Conservation (phyloP, 768 basidiomycete genomes). For the Hortiboletus flavorubellus region DNA sequence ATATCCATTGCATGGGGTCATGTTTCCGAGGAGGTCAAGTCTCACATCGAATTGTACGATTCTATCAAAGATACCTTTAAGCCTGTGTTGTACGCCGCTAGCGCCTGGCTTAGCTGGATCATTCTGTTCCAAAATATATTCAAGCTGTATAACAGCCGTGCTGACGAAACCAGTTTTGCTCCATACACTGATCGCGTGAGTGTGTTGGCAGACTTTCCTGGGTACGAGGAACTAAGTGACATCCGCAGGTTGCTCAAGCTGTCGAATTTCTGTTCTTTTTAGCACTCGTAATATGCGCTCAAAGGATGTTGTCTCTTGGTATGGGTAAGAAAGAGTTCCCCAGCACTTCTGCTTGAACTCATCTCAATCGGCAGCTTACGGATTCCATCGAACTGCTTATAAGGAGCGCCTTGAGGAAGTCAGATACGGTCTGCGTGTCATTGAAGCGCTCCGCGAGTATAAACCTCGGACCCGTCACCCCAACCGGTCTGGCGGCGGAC, state of each 20-base stretch:
- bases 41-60: constrained; percentile 63
- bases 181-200: constrained; percentile 57
- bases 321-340: constrained; percentile 37
- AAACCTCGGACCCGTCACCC: constrained; percentile 40
- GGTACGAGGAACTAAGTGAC: background rate
- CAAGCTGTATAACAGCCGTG: constrained; percentile 44
- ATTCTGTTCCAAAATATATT: constrained; percentile 72
- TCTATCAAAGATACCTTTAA: constrained; percentile 68
- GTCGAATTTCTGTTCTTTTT: constrained; percentile 77
- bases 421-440: constrained; percentile 47
- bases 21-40: constrained; percentile 65
- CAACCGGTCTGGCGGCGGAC: constrained; percentile 35
- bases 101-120: constrained; percentile 69
- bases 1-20: constrained; percentile 71
- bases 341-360: background rate
- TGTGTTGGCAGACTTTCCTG: background rate
- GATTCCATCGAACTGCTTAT: constrained; percentile 76
- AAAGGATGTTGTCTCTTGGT: constrained; percentile 67
- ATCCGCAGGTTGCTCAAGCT: constrained; percentile 51
- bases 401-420: constrained; percentile 66
- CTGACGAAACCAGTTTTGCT: constrained; percentile 47
- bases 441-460: constrained; percentile 67
- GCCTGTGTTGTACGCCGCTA: constrained; percentile 69
- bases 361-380: constrained; percentile 45
- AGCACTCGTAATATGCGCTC: constrained; percentile 56